A percentile compares a stretch with the other conserved stretches of the same genome.
Conservation (phyloP, 2,329 filamentous ascomycete genomes). For the Penicillium occitanis region DNA sequence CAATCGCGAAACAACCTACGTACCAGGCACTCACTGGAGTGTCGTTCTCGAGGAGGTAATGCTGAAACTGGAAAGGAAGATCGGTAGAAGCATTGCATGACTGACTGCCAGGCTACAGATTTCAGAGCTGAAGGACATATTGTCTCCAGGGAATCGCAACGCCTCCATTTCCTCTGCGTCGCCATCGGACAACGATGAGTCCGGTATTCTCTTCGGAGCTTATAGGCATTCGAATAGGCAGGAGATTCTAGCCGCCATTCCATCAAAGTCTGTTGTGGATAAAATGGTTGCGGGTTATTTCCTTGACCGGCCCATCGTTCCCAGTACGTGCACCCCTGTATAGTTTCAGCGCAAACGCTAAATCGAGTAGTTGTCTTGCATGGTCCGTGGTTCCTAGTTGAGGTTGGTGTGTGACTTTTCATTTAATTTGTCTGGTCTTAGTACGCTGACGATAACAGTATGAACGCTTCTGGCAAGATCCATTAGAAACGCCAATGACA, state of each 20-base stretch:
- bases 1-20: not conserved
- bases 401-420: constrained; percentile 1
- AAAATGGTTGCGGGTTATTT: constrained; percentile 10
- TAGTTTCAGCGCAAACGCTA: not conserved
- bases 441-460: constrained; percentile 4
- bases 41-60: constrained; percentile 9
- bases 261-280: constrained; percentile 8
- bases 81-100: not conserved
- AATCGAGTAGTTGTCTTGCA: constrained; percentile 8
- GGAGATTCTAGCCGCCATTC: constrained; percentile 10
- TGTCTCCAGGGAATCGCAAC: not conserved
- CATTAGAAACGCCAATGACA: not conserved
- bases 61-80: not conserved
- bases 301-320: constrained; percentile 6
- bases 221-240: not conserved
- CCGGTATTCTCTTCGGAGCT: not conserved
- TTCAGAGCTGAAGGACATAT: not conserved
- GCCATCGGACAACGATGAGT: not conserved
- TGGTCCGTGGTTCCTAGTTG: constrained; percentile 6
- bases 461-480: constrained; percentile 13
- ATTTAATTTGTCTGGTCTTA: not conserved
- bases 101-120: not conserved
- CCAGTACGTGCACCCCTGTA: constrained; percentile 1
- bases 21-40: constrained; percentile 10
- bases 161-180: not conserved